phyloP scores from a whole-genome alignment of 129 eudicot species.

The Oenanthe sinensis region DNA sequence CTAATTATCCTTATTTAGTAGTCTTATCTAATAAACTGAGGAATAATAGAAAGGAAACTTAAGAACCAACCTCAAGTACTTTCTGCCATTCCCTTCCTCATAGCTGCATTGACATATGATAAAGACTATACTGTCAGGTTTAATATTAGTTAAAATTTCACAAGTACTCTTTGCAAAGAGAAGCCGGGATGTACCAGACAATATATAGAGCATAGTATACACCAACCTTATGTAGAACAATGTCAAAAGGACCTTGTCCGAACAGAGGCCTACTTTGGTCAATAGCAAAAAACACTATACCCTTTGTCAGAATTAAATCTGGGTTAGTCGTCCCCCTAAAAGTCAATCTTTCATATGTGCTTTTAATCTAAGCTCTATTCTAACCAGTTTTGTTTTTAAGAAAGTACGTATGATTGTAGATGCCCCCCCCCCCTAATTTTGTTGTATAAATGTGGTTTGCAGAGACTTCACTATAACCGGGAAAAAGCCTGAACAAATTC shows the following conservation, averaged over 20 bases:
- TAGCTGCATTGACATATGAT: constrained; percentile 35
- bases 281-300: constrained; percentile 61
- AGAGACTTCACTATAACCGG: too few relatives aligned
- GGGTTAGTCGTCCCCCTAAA: too few relatives aligned
- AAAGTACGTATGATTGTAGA: too few relatives aligned
- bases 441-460: too few relatives aligned
- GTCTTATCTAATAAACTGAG: neutral
- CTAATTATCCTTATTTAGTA: neutral
- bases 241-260: constrained; percentile 95
- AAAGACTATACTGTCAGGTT: constrained; percentile 5
- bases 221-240: constrained; percentile 81
- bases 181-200: neutral
- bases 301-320: too few relatives aligned
- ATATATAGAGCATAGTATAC: neutral
- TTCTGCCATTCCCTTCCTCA: constrained; percentile 79
- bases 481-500: too few relatives aligned
- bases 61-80: constrained; percentile 63
- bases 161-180: neutral
- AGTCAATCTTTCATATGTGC: too few relatives aligned
- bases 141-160: neutral
- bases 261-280: constrained; percentile 74
- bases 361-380: too few relatives aligned
- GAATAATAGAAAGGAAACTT: neutral
- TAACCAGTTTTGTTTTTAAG: too few relatives aligned
- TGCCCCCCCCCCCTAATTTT: too few relatives aligned